Conservation (phyloP, 495 filamentous ascomycete genomes). For the Penicillium lividum region DNA sequence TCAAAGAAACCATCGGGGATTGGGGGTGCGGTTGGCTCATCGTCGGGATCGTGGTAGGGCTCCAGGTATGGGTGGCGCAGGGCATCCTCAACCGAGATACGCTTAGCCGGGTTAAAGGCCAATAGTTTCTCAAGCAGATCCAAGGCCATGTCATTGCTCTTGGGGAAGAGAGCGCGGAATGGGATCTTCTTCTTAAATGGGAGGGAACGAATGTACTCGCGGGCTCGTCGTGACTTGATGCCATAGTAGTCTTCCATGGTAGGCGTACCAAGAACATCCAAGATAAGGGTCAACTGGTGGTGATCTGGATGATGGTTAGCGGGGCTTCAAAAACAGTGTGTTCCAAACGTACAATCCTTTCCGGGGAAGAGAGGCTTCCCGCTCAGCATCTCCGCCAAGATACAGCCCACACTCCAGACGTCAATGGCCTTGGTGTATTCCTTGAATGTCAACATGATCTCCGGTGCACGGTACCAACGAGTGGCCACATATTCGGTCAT, state of each 20-base stretch:
- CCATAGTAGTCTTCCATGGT: conserved; percentile 99
- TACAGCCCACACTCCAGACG: conserved; percentile 99
- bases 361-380: conserved; percentile 98
- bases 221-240: conserved; percentile 96
- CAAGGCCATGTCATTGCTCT: conserved; percentile 89
- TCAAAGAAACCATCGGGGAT: conserved; percentile 99
- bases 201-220: conserved; percentile 97
- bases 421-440: conserved; percentile 99
- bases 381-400: conserved; percentile 99
- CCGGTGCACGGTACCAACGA: conserved; percentile 97
- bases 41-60: conserved; percentile 98
- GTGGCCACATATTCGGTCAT: conserved; percentile 99
- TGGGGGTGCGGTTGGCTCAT: conserved; percentile 93
- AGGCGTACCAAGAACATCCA: conserved; percentile 96
- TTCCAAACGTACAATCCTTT: conserved; percentile 84
- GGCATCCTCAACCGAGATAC: conserved; percentile 96
- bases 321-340: neutral
- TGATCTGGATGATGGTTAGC: conserved; percentile 62
- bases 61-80: conserved; percentile 97
- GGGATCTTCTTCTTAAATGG: conserved; percentile 99
- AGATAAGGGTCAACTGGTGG: conserved; percentile 95
- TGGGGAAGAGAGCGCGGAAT: conserved; percentile 95
- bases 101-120: conserved; percentile 98
- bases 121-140: conserved; percentile 94
- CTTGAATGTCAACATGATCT: conserved; percentile 99